Percentiles rank a stretch among this genome's conserved stretches.
phyloP scores from a whole-genome alignment of 352 stramenopile genomes.

The Phytophthora rubi region DNA sequence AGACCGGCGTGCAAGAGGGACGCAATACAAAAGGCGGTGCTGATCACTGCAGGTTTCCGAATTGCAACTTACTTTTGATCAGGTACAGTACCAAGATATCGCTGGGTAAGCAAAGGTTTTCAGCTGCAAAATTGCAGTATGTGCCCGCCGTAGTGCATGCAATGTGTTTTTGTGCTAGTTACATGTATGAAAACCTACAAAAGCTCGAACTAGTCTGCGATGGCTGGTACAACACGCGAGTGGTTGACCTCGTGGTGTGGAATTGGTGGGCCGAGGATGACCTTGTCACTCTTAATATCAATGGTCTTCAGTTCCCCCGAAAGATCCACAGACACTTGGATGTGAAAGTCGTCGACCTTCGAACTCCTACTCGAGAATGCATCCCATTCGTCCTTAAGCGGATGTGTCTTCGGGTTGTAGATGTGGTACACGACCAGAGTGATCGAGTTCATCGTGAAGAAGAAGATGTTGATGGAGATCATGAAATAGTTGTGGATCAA shows the following conservation, averaged over 20 bases:
- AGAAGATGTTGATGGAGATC: slow-evolving; percentile 38
- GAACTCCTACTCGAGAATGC: not conserved
- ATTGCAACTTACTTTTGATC: not conserved
- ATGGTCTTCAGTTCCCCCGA: not conserved
- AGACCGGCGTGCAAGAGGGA: too few relatives aligned
- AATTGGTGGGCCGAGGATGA: not conserved
- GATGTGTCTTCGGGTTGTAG: slow-evolving; percentile 38
- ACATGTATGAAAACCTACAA: not conserved
- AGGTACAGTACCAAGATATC: too few relatives aligned
- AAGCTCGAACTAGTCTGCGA: not conserved
- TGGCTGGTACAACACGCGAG: slow-evolving; percentile 1
- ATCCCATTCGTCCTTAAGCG: slow-evolving; percentile 13
- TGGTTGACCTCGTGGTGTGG: not conserved
- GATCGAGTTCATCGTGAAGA: slow-evolving; percentile 32
- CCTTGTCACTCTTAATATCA: slow-evolving; percentile 1
- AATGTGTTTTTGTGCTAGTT: too few relatives aligned
- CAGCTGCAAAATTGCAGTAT: too few relatives aligned
- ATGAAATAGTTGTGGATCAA: slow-evolving; percentile 40
- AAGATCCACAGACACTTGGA: slow-evolving; percentile 7
- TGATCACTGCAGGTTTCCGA: too few relatives aligned
- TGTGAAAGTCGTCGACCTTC: slow-evolving; percentile 3
- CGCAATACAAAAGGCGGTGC: too few relatives aligned
- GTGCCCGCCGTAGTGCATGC: too few relatives aligned
- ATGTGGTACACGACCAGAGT: slow-evolving; percentile 43
- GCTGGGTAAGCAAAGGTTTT: too few relatives aligned